Conservation (phyloP, 176 grass and related monocot genomes). For the Oryza rufipogon region DNA sequence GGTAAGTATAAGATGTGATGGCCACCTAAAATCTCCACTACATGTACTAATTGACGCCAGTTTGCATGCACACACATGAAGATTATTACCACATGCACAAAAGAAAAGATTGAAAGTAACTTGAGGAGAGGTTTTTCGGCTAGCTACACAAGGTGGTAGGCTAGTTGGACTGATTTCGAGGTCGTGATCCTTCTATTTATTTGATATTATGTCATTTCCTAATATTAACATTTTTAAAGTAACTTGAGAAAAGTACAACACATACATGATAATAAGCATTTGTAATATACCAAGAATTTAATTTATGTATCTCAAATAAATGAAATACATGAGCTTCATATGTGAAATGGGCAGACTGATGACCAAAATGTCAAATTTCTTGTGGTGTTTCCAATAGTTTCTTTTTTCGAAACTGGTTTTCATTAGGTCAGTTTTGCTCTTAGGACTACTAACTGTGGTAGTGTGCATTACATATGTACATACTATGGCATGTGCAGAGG, state of each 20-base stretch:
- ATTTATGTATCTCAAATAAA: neutral
- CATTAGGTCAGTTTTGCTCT: neutral
- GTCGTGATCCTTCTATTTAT: too few relatives aligned
- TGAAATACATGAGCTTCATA: neutral
- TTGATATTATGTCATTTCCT: too few relatives aligned
- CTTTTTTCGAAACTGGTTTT: neutral
- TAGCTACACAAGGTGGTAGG: too few relatives aligned
- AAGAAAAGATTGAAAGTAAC: neutral
- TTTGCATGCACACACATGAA: neutral
- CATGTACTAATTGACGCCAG: neutral
- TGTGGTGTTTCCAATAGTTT: neutral
- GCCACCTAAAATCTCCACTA: neutral
- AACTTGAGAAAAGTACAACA: too few relatives aligned
- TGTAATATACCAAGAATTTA: neutral
- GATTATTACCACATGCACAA: conserved; percentile 10
- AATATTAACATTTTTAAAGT: too few relatives aligned
- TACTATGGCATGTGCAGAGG: too few relatives aligned
- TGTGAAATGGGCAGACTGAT: neutral
- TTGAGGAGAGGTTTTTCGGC: too few relatives aligned
- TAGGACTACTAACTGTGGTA: neutral
- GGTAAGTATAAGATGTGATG: neutral
- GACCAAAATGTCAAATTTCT: neutral
- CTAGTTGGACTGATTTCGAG: too few relatives aligned
- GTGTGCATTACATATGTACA: too few relatives aligned
- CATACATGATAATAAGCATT: too few relatives aligned